These are phyloP conservation scores for Aspergillus sp. DNA, from an alignment of 2,329 filamentous ascomycete genomes.

Conservation along the genomic window DNA sequence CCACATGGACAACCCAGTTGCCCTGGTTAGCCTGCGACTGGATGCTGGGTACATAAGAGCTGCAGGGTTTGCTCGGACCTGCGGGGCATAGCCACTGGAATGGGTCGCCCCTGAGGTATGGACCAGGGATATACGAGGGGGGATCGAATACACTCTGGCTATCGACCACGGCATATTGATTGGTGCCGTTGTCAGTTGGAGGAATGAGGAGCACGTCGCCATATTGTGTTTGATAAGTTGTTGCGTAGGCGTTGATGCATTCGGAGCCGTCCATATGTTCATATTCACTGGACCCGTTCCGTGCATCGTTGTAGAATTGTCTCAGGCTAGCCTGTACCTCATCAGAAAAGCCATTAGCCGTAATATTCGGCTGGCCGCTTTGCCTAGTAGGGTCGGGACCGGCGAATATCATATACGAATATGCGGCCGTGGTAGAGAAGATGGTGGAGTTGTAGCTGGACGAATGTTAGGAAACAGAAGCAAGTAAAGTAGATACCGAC, in stretches of 20 bases:
- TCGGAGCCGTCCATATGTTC: not conserved
- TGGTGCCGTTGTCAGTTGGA: not conserved
- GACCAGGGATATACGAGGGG: too few species aligned
- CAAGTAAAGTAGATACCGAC: not conserved
- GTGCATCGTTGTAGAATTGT: not conserved
- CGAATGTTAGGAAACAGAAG: not conserved
- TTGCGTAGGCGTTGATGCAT: not conserved
- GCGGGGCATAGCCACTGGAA: not conserved
- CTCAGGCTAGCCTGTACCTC: not conserved
- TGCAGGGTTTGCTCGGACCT: not conserved
- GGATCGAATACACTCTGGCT: not conserved
- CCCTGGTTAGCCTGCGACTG: not conserved
- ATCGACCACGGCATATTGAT: not conserved
- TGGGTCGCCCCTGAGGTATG: not conserved
- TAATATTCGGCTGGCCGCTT: not conserved
- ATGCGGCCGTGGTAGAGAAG: conserved; percentile 10
- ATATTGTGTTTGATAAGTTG: not conserved
- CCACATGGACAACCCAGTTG: too few species aligned
- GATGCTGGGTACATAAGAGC: not conserved
- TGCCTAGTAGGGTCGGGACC: not conserved
- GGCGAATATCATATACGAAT: conserved; percentile 9
- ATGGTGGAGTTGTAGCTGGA: conserved; percentile 17
- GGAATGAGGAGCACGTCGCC: not conserved
- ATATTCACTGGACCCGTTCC: not conserved
- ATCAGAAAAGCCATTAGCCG: not conserved